Conservation (phyloP, 805 yeast species). For the Ogataea nakhonphanomensis region DNA sequence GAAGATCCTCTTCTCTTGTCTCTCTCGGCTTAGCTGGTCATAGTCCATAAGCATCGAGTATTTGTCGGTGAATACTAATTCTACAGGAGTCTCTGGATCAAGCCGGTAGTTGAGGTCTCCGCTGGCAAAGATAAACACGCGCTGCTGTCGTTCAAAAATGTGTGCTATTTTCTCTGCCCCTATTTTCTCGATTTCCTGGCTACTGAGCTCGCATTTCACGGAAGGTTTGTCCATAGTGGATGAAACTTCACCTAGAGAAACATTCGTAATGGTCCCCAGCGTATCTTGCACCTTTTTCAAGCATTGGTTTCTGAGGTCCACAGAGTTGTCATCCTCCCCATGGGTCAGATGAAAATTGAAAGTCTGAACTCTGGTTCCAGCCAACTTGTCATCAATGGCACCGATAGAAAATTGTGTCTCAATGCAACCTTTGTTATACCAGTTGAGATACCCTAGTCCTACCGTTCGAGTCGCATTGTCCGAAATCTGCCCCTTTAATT, state of each 20-base stretch:
- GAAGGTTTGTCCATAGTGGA: background rate
- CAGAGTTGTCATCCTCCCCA: conserved; percentile 35
- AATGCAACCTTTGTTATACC: conserved; percentile 65
- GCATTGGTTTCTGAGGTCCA: conserved; percentile 14
- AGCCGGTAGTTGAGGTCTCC: conserved; percentile 59
- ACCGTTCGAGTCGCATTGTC: conserved; percentile 39
- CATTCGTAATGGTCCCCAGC: conserved; percentile 7
- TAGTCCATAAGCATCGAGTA: conserved; percentile 18
- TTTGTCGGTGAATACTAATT: conserved; percentile 20
- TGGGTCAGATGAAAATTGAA: conserved; percentile 55
- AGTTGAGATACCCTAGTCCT: conserved; percentile 56
- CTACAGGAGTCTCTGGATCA: conserved; percentile 11
- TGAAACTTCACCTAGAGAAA: conserved; percentile 17
- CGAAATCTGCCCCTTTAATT: conserved; percentile 37
- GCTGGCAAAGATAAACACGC: conserved; percentile 35
- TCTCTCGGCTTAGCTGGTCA: conserved; percentile 34
- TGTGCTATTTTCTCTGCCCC: conserved; percentile 7
- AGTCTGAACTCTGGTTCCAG: conserved; percentile 34
- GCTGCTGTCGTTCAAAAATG: conserved; percentile 10
- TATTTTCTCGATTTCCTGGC: conserved; percentile 17
- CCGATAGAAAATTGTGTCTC: conserved; percentile 42
- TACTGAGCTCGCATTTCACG: conserved; percentile 13
- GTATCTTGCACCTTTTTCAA: conserved; percentile 18
- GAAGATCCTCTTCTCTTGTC: conserved; percentile 34
- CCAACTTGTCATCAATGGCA: conserved; percentile 31